phyloP scores from a whole-genome alignment of 106 monocot genomes.

The Vanilla planifolia region DNA sequence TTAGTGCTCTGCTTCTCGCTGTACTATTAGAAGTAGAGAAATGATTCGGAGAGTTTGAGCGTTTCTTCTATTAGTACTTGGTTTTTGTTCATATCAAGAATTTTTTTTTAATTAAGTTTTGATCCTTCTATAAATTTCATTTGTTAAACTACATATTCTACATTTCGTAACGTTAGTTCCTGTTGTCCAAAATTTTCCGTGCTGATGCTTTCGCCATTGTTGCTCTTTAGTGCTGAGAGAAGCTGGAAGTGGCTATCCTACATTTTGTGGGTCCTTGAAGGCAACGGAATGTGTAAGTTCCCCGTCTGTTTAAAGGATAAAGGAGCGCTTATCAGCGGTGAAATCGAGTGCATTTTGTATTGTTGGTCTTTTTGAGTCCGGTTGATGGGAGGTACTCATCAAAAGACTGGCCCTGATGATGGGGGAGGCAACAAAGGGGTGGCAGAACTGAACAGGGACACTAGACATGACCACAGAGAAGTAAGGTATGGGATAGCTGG shows the following conservation, averaged over 20 bases:
- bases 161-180: background rate
- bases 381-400: slow-evolving; percentile 51
- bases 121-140: background rate
- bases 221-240: background rate
- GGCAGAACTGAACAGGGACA: slow-evolving; percentile 9
- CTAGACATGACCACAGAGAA: slow-evolving; percentile 23
- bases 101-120: background rate
- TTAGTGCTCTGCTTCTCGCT: background rate
- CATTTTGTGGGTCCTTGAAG: slow-evolving; percentile 1
- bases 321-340: background rate
- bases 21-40: background rate
- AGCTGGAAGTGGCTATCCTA: background rate
- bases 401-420: slow-evolving; percentile 11
- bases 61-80: too few relatives aligned
- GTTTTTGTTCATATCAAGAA: too few relatives aligned
- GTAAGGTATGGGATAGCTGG: slow-evolving; percentile 13
- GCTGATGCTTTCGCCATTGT: background rate
- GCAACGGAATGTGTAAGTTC: slow-evolving; percentile 9
- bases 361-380: slow-evolving; percentile 39
- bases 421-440: slow-evolving; percentile 14
- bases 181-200: background rate
- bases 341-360: slow-evolving; percentile 11
- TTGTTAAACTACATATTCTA: background rate
- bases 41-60: background rate
- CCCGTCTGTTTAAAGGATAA: slow-evolving; percentile 5